These are phyloP conservation scores for Suillus discolor DNA, from an alignment of 768 basidiomycete genomes.

Conservation along the genomic window DNA sequence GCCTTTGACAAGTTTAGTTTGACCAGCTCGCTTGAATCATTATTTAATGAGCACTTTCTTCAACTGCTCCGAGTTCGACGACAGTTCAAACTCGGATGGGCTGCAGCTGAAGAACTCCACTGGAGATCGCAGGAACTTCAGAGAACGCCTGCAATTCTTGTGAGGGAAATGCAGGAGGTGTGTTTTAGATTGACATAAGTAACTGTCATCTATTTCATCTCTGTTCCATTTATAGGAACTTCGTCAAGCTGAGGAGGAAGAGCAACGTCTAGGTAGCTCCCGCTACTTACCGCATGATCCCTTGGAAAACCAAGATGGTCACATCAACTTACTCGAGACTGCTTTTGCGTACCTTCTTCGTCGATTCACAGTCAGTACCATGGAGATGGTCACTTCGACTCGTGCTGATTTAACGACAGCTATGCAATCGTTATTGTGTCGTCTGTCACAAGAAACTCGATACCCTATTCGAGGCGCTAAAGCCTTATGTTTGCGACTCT, in stretches of 20 bases:
- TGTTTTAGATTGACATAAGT: not conserved
- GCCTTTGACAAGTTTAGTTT: conserved; percentile 64
- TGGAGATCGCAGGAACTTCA: conserved; percentile 49
- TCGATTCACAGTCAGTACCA: conserved; percentile 53
- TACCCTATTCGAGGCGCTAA: conserved; percentile 58
- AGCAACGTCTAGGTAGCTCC: conserved; percentile 39
- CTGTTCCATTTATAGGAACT: conserved; percentile 14
- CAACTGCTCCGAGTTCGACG: conserved; percentile 54
- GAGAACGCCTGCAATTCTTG: conserved; percentile 40
- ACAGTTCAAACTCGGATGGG: conserved; percentile 63
- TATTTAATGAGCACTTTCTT: conserved; percentile 59
- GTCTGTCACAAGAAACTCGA: conserved; percentile 68
- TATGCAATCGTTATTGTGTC: conserved; percentile 71
- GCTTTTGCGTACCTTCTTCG: conserved; percentile 69
- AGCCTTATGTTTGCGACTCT: conserved; percentile 72
- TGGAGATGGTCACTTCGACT: not conserved
- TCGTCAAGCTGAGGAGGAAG: conserved; percentile 45
- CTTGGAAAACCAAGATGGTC: conserved; percentile 34
- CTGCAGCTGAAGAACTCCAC: conserved; percentile 61
- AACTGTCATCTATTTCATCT: not conserved
- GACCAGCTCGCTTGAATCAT: conserved; percentile 61
- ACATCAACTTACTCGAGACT: conserved; percentile 61
- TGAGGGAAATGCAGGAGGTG: conserved; percentile 36
- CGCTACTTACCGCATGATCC: conserved; percentile 61
- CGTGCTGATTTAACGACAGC: conserved; percentile 34